Evolutionary conservation across 2,329 filamentous ascomycete genomes (phyloP), one percentile per base, ranked within the genome.

Genomic region (Talaromyces sp.): DNA sequence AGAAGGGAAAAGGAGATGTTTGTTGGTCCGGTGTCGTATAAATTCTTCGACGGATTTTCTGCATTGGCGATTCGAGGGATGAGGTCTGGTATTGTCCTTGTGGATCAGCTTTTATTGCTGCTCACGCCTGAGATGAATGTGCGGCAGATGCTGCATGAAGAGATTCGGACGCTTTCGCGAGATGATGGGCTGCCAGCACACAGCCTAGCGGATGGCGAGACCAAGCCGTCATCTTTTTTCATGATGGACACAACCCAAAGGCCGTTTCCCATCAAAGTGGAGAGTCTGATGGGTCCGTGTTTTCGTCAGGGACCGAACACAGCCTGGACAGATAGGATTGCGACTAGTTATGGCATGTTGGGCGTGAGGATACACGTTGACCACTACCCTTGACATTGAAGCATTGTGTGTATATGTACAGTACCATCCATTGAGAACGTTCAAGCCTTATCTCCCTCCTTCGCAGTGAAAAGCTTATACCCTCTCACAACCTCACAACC

Each of bases 341-440:
- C 50, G 17, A 65, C 67, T 57, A 68, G 66, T 35, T 67, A 69
- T 61, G 67, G 68, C 3, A 64, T 69, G 66, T 33, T 68, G 9
- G 64, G 64, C 17, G 64, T 66, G 3, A 35, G 62, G 3, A 59
- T 64, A 39, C 52, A 57, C 6, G 43, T 64, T 41, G 52, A 56
- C 2, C 33, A 59, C 1, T 54, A 19, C 49, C 15, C 22, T 11
- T 52, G 13, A 25, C 11, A 13, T 15, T 25, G 11, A 27, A 35
- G 8, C 7, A 41, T 7, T 50, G 22, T 50, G 22, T 47, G 27
- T 27, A n/a, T n/a, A 31, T 33, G 27, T 31, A 33, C 25, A 52
- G 15, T 11, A 50, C 2, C 9, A 11, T 1, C 35, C 35, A 37
- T 13, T 37, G 5, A 13, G 9, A 11, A 37, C 35, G 13, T 13